Base-by-base conservation (phyloP, 2,329 filamentous ascomycete genomes). In the Aureobasidium sp. region DNA sequence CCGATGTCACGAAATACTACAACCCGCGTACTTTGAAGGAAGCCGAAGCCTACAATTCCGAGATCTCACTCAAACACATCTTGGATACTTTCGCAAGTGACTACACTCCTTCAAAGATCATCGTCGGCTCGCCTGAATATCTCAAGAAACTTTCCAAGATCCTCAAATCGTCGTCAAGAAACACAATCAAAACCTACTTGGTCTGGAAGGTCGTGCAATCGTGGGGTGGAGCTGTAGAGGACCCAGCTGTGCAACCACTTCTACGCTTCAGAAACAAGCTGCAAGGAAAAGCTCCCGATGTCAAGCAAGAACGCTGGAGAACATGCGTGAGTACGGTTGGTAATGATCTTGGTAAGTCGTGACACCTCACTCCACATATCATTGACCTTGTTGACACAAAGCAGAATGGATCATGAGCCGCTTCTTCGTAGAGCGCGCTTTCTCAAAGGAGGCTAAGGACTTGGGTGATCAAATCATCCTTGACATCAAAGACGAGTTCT, bases 391-490 rank as follows among this genome's bases (percentile, higher is more conserved):
- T 56, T 53, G 5, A 66, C 2, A 0, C 7, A 2, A 15, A 15
- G 18, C 56, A 66, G 64, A 50, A 51, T 93, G 90, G 90, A 90
- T 91, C 56, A 78, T 92, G 20, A 91, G 89, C 72, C 87, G 90
- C 27, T 93, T 93, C 79, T 94, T 90, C 69, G 83, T 93, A 2
- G 86, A 93, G 68, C 87, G 88, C 56, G 85, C 90, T 1, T 93
- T 93, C 71, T 88, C 89, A 0, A 84, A 89, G 16, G 85, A 88
- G 25, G 89, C 90, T 0, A 91, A 92, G 73, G 78, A 87, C 5
- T 87, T 92, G 53, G 90, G 90, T 20, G 88, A 93, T 66, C 84
- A 88, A 63, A 89, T 94, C 69, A 86, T 93, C n/a, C 85, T 86
- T 13, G 89, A 92, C 69, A 90, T 94, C 74, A 92, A 91, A 75